Conservation (phyloP, 2,329 filamentous ascomycete species). For the Pseudofabraea citricarpa region DNA sequence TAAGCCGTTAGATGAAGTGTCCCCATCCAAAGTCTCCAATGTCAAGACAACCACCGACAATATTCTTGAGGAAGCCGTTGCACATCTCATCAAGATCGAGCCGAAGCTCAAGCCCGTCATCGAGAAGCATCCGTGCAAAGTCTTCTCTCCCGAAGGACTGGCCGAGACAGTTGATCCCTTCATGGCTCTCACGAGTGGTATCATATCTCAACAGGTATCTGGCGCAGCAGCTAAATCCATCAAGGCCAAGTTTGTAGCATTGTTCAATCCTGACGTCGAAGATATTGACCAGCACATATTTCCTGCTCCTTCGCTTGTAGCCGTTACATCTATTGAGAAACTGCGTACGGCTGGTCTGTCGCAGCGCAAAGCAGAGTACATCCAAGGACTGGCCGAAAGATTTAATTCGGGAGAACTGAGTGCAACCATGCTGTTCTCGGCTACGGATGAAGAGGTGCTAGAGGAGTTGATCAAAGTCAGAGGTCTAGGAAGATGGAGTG, state of each 20-base stretch:
- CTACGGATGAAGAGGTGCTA: conserved; percentile 81
- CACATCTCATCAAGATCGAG: conserved; percentile 70
- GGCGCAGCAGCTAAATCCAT: conserved; percentile 88
- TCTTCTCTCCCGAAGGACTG: conserved; percentile 80
- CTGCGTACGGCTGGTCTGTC: conserved; percentile 85
- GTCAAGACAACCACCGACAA: conserved; percentile 54
- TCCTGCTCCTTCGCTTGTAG: conserved; percentile 72
- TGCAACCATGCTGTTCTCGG: conserved; percentile 69
- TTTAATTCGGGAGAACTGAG: conserved; percentile 73
- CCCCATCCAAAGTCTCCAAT: conserved; percentile 44
- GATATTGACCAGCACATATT: conserved; percentile 42
- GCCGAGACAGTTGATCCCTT: conserved; percentile 86
- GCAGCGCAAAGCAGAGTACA: conserved; percentile 93
- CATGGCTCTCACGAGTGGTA: conserved; percentile 73
- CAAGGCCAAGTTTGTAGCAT: conserved; percentile 72
- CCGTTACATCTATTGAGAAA: conserved; percentile 53
- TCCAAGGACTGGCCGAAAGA: conserved; percentile 78
- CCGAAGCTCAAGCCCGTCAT: conserved; percentile 67
- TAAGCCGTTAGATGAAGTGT: conserved; percentile 46
- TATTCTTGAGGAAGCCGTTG: conserved; percentile 69
- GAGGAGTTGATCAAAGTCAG: conserved; percentile 78
- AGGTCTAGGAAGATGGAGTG: conserved; percentile 84
- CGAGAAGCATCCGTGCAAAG: conserved; percentile 66
- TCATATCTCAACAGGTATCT: conserved; percentile 87
- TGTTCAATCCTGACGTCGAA: conserved; percentile 52